Evolutionary conservation across 352 stramenopile genomes (phyloP).

Genomic region (Pythium graminicola): DNA sequence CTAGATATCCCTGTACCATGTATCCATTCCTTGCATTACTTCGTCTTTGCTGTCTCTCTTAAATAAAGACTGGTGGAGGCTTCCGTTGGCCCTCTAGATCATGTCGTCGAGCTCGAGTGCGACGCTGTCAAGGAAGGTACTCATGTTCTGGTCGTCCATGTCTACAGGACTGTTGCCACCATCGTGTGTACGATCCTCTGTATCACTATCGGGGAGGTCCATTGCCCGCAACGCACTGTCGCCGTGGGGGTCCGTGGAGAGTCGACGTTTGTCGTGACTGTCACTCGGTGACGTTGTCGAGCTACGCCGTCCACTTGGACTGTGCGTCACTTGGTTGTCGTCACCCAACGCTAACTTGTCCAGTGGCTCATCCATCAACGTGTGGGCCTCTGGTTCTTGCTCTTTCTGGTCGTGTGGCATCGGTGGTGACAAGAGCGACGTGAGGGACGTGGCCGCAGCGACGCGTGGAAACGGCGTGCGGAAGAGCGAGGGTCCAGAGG

Average conservation of each 20-base stretch:
- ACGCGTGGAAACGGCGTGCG: slow-evolving; percentile 1
- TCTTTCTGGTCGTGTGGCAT: not conserved
- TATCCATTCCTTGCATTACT: not conserved
- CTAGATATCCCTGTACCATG: slow-evolving; percentile 1
- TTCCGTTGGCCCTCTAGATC: no score
- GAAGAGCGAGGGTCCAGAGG: not conserved
- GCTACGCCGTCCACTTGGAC: no score
- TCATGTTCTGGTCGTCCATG: slow-evolving; percentile 72
- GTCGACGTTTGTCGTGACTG: not conserved
- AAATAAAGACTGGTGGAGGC: slow-evolving; percentile 27
- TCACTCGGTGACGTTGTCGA: not conserved
- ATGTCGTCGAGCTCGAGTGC: slow-evolving; percentile 75
- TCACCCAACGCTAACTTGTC: not conserved
- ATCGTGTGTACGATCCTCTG: not conserved
- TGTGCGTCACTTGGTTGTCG: slow-evolving; percentile 4
- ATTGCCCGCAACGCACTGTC: slow-evolving; percentile 1
- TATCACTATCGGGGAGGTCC: slow-evolving; percentile 10
- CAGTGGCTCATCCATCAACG: not conserved
- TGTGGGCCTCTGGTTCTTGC: not conserved
- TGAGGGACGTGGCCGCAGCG: slow-evolving; percentile 4
- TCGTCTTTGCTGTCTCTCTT: slow-evolving; percentile 5
- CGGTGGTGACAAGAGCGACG: slow-evolving; percentile 5
- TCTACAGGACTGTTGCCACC: slow-evolving; percentile 9
- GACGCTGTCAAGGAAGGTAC: slow-evolving; percentile 73
- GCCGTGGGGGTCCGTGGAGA: slow-evolving; percentile 1